A percentile compares a stretch with the other conserved stretches of the same genome.
phyloP scores from a whole-genome alignment of 1,284 basidiomycete species.

The Violaceomyces palustris region DNA sequence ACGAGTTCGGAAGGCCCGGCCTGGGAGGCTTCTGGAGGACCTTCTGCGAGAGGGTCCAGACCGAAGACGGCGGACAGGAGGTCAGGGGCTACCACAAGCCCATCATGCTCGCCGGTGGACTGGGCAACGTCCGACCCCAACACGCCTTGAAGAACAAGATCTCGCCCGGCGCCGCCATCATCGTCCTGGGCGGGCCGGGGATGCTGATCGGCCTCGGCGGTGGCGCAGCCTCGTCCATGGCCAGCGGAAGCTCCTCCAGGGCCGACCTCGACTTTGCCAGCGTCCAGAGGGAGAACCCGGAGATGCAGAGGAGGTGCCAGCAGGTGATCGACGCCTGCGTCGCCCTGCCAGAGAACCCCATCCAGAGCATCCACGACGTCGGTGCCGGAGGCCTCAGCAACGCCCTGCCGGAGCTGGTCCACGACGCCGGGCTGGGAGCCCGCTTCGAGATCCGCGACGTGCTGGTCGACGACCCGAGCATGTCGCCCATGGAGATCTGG shows the following conservation, averaged over 20 bases:
- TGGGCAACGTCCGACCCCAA: slow-evolving; percentile 71
- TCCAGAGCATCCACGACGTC: slow-evolving; percentile 95
- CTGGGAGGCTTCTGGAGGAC: slow-evolving; percentile 58
- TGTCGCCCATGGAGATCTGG: slow-evolving; percentile 99
- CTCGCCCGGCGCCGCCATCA: slow-evolving; percentile 56
- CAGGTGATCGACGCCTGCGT: slow-evolving; percentile 81
- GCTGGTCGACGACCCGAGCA: slow-evolving; percentile 79
- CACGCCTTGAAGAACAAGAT: slow-evolving; percentile 48
- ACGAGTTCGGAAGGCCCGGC: slow-evolving; percentile 91
- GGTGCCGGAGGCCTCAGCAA: slow-evolving; percentile 96
- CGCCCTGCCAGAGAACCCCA: slow-evolving; percentile 60
- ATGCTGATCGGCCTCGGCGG: slow-evolving; percentile 95
- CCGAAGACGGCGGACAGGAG: slow-evolving; percentile 54
- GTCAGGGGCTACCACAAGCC: slow-evolving; percentile 98
- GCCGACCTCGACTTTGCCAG: slow-evolving; percentile 94
- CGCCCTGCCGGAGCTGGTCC: slow-evolving; percentile 92
- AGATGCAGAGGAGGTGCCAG: slow-evolving; percentile 95
- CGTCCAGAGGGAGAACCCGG: slow-evolving; percentile 94
- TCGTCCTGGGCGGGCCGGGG: slow-evolving; percentile 94
- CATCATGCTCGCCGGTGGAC: slow-evolving; percentile 97
- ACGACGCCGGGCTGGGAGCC: slow-evolving; percentile 85
- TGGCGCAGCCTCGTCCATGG: slow-evolving; percentile 87
- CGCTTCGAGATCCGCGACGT: slow-evolving; percentile 92
- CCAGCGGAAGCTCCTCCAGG: slow-evolving; percentile 62
- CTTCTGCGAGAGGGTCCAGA: slow-evolving; percentile 44